Percentiles rank a stretch among this genome's conserved stretches.
These are phyloP conservation scores for Fraxinus nigra DNA, from an alignment of 305 asterid species.

Conservation along the genomic window DNA sequence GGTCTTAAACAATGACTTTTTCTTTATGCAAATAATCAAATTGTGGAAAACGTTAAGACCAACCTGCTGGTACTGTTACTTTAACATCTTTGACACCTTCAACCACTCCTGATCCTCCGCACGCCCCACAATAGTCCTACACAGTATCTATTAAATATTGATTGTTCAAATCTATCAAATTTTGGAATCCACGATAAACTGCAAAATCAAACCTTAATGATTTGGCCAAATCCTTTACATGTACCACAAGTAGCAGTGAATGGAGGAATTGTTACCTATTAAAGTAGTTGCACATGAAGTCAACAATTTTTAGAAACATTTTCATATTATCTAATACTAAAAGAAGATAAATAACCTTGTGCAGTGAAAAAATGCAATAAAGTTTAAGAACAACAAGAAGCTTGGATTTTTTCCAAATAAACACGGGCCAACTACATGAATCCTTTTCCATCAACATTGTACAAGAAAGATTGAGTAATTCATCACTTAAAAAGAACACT, in stretches of 20 bases:
- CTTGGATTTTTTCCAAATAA: background rate
- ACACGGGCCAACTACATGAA: background rate
- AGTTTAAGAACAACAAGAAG: background rate
- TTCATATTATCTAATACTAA: background rate
- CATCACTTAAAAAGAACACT: conserved; percentile 24
- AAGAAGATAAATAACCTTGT: background rate
- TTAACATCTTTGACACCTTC: conserved; percentile 68
- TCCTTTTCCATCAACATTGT: background rate
- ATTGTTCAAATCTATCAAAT: conserved; percentile 18
- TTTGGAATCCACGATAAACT: conserved; percentile 14
- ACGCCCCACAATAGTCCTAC: conserved; percentile 65
- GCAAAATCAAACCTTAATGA: conserved; percentile 58
- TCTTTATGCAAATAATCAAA: conserved; percentile 12
- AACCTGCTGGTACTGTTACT: conserved; percentile 85
- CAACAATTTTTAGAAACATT: background rate
- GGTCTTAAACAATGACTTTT: background rate
- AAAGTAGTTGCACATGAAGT: conserved; percentile 12
- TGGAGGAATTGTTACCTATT: conserved; percentile 78
- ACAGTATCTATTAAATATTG: background rate
- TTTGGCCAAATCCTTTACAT: conserved; percentile 73
- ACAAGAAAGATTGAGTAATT: background rate
- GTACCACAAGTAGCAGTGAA: conserved; percentile 67
- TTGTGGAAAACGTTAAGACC: conserved; percentile 24
- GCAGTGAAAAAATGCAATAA: background rate
- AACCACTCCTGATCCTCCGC: conserved; percentile 75